Percentiles rank a stretch among this genome's conserved stretches.
Conservation (phyloP, 2,329 filamentous ascomycete species). For the Aspergillus sergii region DNA sequence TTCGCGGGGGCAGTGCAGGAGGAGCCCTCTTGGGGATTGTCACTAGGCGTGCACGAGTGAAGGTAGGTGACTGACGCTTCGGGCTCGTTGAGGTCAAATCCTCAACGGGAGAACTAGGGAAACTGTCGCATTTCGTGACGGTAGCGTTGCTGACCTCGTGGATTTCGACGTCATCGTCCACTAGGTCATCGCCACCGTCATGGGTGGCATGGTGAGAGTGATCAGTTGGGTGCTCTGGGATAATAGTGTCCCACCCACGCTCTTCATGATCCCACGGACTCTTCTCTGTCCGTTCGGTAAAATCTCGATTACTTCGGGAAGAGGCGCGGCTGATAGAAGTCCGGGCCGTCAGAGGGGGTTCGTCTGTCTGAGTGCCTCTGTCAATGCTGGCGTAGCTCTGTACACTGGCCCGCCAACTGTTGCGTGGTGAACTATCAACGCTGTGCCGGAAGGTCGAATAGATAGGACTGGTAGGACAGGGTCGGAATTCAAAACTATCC, state of each 20-base stretch:
- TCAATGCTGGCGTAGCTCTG: conserved; percentile 62
- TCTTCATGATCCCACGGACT: conserved; percentile 29
- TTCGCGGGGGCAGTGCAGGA: conserved; percentile 76
- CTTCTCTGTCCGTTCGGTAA: conserved; percentile 17
- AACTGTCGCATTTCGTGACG: conserved; percentile 51
- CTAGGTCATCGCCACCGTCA: conserved; percentile 17
- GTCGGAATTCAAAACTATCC: conserved; percentile 81
- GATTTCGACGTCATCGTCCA: conserved; percentile 33
- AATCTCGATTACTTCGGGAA: conserved; percentile 35
- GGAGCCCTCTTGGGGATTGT: conserved; percentile 78
- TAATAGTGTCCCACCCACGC: conserved; percentile 30
- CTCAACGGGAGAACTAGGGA: conserved; percentile 27
- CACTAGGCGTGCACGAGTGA: conserved; percentile 78
- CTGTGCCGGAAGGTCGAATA: conserved; percentile 68
- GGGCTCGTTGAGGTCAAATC: conserved; percentile 59
- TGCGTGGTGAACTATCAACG: conserved; percentile 61
- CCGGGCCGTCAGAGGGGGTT: conserved; percentile 37
- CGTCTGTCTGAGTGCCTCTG: conserved; percentile 70
- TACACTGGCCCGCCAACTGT: conserved; percentile 72
- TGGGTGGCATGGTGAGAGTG: conserved; percentile 10
- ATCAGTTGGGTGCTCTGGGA: conserved; percentile 23
- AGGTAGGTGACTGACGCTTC: conserved; percentile 64
- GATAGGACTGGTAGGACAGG: conserved; percentile 71
- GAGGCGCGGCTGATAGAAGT: conserved; percentile 38
- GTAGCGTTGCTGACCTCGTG: conserved; percentile 57